phyloP scores from a whole-genome alignment of 148 eudicot species.

The Bassia scoparia region DNA sequence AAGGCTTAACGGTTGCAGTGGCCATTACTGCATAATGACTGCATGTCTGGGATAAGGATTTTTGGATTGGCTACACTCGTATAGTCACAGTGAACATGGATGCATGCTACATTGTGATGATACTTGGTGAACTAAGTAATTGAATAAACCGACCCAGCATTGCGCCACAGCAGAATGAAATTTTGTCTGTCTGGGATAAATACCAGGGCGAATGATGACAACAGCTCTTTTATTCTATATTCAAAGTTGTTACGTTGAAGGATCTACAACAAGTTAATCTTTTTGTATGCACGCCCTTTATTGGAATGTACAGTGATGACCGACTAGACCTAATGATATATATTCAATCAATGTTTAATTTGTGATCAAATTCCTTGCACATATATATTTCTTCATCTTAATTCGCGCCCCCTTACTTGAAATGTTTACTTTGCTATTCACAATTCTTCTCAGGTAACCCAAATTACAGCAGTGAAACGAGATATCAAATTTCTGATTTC shows the following conservation, averaged over 20 bases:
- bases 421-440: too few relatives aligned
- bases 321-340: too few relatives aligned
- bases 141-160: slow-evolving; percentile 17
- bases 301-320: neutral
- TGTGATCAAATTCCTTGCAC: too few relatives aligned
- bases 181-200: slow-evolving; percentile 70
- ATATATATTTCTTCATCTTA: too few relatives aligned
- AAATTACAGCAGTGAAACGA: too few relatives aligned
- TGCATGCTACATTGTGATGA: slow-evolving; percentile 20
- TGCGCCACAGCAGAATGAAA: slow-evolving; percentile 68
- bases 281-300: neutral
- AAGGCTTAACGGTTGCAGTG: slow-evolving; percentile 20
- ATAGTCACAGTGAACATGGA: slow-evolving; percentile 20
- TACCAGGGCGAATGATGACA: slow-evolving; percentile 35
- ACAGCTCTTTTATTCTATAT: neutral
- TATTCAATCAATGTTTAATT: too few relatives aligned
- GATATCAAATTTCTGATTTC: too few relatives aligned
- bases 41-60: slow-evolving; percentile 26
- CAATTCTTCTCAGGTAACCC: too few relatives aligned
- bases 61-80: too few relatives aligned
- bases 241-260: neutral
- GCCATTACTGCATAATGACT: slow-evolving; percentile 24
- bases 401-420: too few relatives aligned
- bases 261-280: neutral
- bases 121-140: slow-evolving; percentile 12